Conservation (phyloP, 129 eudicot genomes). For the Flaveria linearis region DNA sequence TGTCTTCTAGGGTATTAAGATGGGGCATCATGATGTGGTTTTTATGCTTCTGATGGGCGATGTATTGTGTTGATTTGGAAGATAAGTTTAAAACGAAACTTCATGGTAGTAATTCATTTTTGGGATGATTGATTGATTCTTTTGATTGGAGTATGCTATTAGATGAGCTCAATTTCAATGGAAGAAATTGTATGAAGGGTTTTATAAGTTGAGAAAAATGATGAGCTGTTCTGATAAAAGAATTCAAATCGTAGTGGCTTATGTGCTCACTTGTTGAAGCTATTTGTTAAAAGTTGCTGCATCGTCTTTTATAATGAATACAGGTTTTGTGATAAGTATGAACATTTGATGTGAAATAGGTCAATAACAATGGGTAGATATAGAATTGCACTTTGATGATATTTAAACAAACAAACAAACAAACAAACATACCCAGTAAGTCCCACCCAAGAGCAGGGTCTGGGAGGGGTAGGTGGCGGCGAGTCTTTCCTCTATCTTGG, state of each 20-base stretch:
- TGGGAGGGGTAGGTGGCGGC: too few relatives aligned
- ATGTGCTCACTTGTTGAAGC: too few relatives aligned
- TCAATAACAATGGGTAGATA: neutral
- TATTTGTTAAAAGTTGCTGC: too few relatives aligned
- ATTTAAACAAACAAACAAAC: too few relatives aligned
- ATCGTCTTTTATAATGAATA: too few relatives aligned
- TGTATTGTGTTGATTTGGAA: neutral
- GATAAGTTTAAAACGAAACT: neutral
- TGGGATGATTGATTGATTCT: too few relatives aligned
- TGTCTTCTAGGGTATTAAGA: conserved; percentile 9
- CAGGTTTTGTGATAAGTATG: neutral
- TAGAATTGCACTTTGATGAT: neutral
- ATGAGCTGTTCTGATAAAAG: neutral
- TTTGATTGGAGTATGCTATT: conserved; percentile 8
- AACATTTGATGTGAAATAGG: neutral
- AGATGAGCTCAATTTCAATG: conserved; percentile 8
- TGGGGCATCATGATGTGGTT: neutral
- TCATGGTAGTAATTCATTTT: neutral
- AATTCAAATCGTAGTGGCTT: too few relatives aligned
- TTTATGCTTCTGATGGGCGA: conserved; percentile 3
- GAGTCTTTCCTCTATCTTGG: too few relatives aligned
- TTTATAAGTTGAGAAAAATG: conserved; percentile 3
- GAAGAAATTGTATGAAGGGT: conserved; percentile 1
- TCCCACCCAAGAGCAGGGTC: too few relatives aligned
- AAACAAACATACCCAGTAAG: too few relatives aligned